A percentile compares a stretch with the other conserved stretches of the same genome.
Conservation (phyloP, 345 rosid species). For the Combretum micranthum region DNA sequence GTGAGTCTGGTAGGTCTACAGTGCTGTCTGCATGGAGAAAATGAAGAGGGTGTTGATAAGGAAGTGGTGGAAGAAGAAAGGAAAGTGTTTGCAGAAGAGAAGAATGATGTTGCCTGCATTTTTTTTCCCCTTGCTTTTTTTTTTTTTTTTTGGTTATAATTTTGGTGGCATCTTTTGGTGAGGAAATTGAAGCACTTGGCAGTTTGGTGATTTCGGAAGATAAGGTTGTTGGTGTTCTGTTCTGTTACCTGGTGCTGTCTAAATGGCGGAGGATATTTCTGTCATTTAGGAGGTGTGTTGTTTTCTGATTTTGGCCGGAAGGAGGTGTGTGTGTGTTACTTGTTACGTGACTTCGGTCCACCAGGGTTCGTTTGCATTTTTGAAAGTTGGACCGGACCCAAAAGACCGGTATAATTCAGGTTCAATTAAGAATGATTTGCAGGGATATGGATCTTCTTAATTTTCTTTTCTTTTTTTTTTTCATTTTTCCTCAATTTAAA, state of each 20-base stretch:
- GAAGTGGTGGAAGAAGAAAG: constrained; percentile 19
- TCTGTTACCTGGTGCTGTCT: constrained; percentile 29
- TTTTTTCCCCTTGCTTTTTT: constrained; percentile 9
- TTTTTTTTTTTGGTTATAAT: constrained; percentile 10
- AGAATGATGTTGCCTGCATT: constrained; percentile 36
- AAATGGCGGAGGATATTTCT: constrained; percentile 13
- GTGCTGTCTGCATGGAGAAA: constrained; percentile 17
- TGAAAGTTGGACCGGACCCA: not conserved
- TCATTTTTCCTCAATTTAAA: no score
- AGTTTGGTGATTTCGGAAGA: constrained; percentile 22
- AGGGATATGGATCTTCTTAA: no score
- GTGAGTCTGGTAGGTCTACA: constrained; percentile 14
- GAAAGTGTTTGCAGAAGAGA: constrained; percentile 43
- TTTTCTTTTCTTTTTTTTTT: no score
- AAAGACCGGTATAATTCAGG: no score
- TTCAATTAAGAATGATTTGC: no score
- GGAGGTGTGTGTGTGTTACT: no score
- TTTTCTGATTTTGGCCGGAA: not conserved
- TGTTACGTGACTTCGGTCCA: not conserved
- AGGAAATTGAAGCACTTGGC: constrained; percentile 21
- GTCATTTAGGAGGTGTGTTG: constrained; percentile 5
- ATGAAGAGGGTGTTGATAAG: constrained; percentile 6
- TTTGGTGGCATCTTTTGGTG: constrained; percentile 24
- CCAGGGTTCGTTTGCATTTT: not conserved
- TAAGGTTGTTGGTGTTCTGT: constrained; percentile 41